phyloP scores from a whole-genome alignment of 352 stramenopile species.

The Saprolegnia diclina region DNA sequence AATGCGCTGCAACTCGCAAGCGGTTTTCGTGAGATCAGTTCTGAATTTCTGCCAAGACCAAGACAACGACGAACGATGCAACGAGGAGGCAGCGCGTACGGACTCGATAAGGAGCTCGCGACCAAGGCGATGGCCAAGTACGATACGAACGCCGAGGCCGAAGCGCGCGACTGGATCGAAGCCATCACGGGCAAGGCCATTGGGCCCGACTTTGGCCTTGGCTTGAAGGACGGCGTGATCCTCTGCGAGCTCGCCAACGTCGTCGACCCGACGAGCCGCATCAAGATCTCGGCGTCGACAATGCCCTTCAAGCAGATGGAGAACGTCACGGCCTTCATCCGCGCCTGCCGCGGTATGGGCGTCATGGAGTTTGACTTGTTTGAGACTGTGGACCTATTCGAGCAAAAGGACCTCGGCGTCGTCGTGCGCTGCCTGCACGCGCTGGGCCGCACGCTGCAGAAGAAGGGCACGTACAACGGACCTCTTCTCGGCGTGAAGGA shows the following conservation, averaged over 20 bases:
- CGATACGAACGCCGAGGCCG: constrained; percentile 82
- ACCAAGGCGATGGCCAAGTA: constrained; percentile 78
- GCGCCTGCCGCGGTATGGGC: constrained; percentile 73
- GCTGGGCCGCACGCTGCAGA: constrained; percentile 66
- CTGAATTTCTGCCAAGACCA: background rate
- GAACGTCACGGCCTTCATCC: constrained; percentile 83
- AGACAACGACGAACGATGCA: background rate
- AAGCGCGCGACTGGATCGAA: constrained; percentile 84
- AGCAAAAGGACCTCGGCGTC: constrained; percentile 78
- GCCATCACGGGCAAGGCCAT: constrained; percentile 69
- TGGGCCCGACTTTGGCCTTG: constrained; percentile 68
- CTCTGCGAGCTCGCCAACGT: constrained; percentile 82
- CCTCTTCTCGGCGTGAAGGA: constrained; percentile 79
- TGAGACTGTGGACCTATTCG: constrained; percentile 86
- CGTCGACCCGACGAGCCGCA: constrained; percentile 58
- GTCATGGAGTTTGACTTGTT: constrained; percentile 89
- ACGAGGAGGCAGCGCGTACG: constrained; percentile 65
- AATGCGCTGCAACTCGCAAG: background rate
- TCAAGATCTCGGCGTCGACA: constrained; percentile 72
- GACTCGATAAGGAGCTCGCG: constrained; percentile 86
- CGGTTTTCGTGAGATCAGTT: background rate
- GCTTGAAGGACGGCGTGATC: constrained; percentile 71
- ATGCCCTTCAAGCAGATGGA: constrained; percentile 93
- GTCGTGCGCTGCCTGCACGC: constrained; percentile 77
- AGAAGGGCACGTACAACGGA: constrained; percentile 60